Evolutionary conservation across 1,284 basidiomycete species (phyloP).

Genomic region (Cerioporus squamosus): DNA sequence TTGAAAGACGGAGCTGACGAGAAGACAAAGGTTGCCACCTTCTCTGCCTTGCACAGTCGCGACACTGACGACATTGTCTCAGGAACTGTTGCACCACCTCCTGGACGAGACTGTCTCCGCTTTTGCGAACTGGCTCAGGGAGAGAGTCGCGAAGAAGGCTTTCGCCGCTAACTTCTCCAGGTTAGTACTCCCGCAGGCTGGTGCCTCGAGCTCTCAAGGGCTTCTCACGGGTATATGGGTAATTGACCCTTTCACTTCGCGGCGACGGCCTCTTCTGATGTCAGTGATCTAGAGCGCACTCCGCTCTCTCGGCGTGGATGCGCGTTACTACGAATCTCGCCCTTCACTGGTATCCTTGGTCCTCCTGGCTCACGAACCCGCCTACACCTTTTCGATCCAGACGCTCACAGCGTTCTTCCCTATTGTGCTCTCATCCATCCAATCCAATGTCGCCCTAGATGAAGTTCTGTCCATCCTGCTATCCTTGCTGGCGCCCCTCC

Average conservation of each 20-base stretch:
- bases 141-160: slow-evolving; percentile 48
- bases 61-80: neutral
- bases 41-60: slow-evolving; percentile 36
- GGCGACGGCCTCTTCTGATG: neutral
- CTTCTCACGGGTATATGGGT: slow-evolving; percentile 17
- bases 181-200: slow-evolving; percentile 16
- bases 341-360: slow-evolving; percentile 46
- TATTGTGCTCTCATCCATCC: slow-evolving; percentile 52
- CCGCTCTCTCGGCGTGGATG: slow-evolving; percentile 22
- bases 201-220: neutral
- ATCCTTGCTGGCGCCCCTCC: slow-evolving; percentile 40
- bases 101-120: slow-evolving; percentile 44
- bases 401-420: slow-evolving; percentile 45
- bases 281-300: slow-evolving; percentile 26
- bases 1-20: slow-evolving; percentile 29
- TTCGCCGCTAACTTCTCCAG: slow-evolving; percentile 52
- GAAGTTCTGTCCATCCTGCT: slow-evolving; percentile 62
- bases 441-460: slow-evolving; percentile 55
- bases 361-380: slow-evolving; percentile 49
- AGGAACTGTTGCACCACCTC: slow-evolving; percentile 47
- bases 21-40: slow-evolving; percentile 8
- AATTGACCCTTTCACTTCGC: neutral
- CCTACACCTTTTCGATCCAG: slow-evolving; percentile 25
- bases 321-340: slow-evolving; percentile 12
- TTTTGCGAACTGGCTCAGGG: slow-evolving; percentile 45